Evolutionary conservation across 345 rosid species (phyloP), one percentile per base, ranked within the genome.

Genomic region (Aquilaria malaccensis): DNA sequence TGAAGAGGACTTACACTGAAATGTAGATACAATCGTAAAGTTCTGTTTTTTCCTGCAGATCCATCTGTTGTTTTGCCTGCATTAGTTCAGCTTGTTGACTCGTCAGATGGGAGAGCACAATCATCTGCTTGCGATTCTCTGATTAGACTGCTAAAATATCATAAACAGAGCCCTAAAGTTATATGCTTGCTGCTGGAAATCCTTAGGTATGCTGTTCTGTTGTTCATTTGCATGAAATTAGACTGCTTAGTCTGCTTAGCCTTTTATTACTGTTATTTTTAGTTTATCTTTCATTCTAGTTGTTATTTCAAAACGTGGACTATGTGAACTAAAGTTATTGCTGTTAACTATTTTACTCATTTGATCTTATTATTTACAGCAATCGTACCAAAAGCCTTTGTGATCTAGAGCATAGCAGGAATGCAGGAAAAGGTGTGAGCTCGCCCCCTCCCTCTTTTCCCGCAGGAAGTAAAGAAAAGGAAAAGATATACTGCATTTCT

Each of bases 161-260:
- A 83, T 61, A 78, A 72, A 60, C 80, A 81, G 68, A 78, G 81
- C 62, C 79, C 83, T 76, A 85, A 78, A 68, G 85, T 82, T 60
- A 75, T 92, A 59, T 80, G 83, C 61, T 58, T 85, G 81, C 71
- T 89, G 69, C 81, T 92, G 52, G 95, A 88, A 66, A 78, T 83
- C 79, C 83, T 92, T 45, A 86, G 95, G 98, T 89, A 81, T 48
- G 50, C 50, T 65, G 65, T 57, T 69, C 64, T 62, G 10, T 59
- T 33, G 9, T 47, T 37, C 22, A 48, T 51, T 14, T 13, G 31
- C 48, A 7, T 51, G 55, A 50, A 41, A 22, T 52, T 11, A 50
- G 13, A 31, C 22, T 63, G 30, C 41, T 30, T 52, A 48, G 15
- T 37, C 7, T 2, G 43, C 43, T 37, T 43, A 52, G 33, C 29